Evolutionary conservation across 176 grass and related monocot species (phyloP), one percentile per base, ranked within the genome.

Genomic region (Aegilops speltoides): DNA sequence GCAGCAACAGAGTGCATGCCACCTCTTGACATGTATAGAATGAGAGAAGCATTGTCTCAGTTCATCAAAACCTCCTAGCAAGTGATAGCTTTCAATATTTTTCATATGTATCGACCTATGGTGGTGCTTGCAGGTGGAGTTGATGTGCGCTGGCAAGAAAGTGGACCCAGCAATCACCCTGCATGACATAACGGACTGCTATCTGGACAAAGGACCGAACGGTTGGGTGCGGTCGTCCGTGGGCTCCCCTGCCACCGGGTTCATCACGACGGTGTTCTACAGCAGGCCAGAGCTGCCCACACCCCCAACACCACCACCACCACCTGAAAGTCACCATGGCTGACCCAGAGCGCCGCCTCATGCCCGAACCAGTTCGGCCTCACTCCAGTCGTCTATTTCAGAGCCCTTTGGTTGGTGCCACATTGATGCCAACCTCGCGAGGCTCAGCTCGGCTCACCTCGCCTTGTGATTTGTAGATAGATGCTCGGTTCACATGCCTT

Each of bases 51-150:
- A 60, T 12, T n/a, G n/a, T 28, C 36, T 28, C 7, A 20, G 37
- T 20, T 83, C 28, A 46, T 28, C 40, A 64, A 40, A 88, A 65
- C 16, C 23, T 63, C 22, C 23, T 63, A 79, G 46, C 14, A 80
- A 50, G 48, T 10, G 3, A 29, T 38, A 23, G 3, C 54, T 20
- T 48, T 28, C 13, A 24, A 7, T 34, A 34, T 26, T 40, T 50
- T 7, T 64, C 41, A 54, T 73, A 33, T 52, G 38, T 56, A 66
- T 60, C 25, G 6, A 57, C 71, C 77, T 85, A 64, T 26, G 11
- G 28, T 78, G 38, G 38, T 85, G 50, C 13, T 85, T 88, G 77
- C 89, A 91, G 89, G 82, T 91, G 40, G 77, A 91, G 64, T 61
- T 91, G 28, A 25, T 78, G 70, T 91, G 86, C 2, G 38, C 38